phyloP scores from a whole-genome alignment of 2,329 filamentous ascomycete genomes.

The Pseudogymnoascus sp. region DNA sequence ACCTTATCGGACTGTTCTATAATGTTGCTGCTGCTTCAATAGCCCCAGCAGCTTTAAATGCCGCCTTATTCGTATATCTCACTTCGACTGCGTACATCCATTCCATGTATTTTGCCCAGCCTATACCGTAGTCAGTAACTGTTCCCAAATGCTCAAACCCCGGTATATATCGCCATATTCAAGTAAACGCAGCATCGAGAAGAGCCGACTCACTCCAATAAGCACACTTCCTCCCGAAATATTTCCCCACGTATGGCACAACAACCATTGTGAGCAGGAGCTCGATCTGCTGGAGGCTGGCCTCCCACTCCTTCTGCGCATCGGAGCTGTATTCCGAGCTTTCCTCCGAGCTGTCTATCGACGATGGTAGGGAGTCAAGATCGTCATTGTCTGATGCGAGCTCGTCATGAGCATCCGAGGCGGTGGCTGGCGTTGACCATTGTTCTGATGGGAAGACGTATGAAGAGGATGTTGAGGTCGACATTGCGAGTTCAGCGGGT shows the following conservation, averaged over 20 bases:
- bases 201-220: slow-evolving; percentile 71
- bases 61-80: slow-evolving; percentile 50
- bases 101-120: slow-evolving; percentile 88
- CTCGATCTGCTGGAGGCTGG: slow-evolving; percentile 87
- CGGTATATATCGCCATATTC: slow-evolving; percentile 8
- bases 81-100: slow-evolving; percentile 85
- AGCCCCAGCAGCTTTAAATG: slow-evolving; percentile 55
- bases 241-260: slow-evolving; percentile 90
- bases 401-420: slow-evolving; percentile 36
- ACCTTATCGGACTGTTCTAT: slow-evolving; percentile 25
- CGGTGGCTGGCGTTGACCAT: slow-evolving; percentile 16
- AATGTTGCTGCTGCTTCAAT: slow-evolving; percentile 51
- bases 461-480: slow-evolving; percentile 22
- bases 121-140: slow-evolving; percentile 30
- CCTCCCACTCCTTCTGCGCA: slow-evolving; percentile 90
- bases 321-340: slow-evolving; percentile 54
- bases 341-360: slow-evolving; percentile 41
- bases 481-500: not conserved
- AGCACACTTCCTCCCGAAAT: slow-evolving; percentile 85
- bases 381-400: slow-evolving; percentile 50
- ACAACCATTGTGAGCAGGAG: slow-evolving; percentile 88
- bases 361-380: slow-evolving; percentile 56
- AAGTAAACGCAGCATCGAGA: not conserved
- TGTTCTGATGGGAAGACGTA: slow-evolving; percentile 21
- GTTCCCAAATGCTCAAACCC: not conserved